Percentiles rank a stretch among this genome's conserved stretches.
These are phyloP conservation scores for apple (Malus domestica) DNA, from an alignment of 306 rosid genomes.

Conservation along the genomic window DNA sequence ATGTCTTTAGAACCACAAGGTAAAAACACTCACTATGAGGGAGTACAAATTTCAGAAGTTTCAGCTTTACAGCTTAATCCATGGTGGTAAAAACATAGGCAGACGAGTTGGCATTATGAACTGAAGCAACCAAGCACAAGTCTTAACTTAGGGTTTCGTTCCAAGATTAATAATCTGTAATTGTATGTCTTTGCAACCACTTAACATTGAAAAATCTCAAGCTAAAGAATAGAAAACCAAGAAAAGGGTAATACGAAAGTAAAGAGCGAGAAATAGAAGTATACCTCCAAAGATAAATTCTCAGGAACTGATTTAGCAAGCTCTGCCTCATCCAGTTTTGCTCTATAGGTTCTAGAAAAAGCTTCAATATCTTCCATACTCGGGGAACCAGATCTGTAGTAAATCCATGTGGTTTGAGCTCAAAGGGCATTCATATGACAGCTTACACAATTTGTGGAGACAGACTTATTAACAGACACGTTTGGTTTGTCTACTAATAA, in stretches of 20 bases:
- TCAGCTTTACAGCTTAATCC: background rate
- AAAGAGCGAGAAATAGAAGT: slow-evolving; percentile 1
- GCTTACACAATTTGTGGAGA: slow-evolving; percentile 6
- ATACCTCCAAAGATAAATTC: slow-evolving; percentile 72
- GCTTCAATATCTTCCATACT: slow-evolving; percentile 79
- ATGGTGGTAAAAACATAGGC: background rate
- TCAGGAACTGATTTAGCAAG: slow-evolving; percentile 73
- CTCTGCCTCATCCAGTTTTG: slow-evolving; percentile 75
- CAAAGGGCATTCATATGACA: slow-evolving; percentile 8
- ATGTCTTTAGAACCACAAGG: slow-evolving; percentile 9
- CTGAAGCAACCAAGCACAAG: background rate
- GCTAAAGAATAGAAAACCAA: background rate
- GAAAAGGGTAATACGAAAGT: background rate
- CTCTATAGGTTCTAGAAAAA: slow-evolving; percentile 61
- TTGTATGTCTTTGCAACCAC: slow-evolving; percentile 3
- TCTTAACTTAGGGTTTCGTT: background rate
- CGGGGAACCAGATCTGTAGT: slow-evolving; percentile 88
- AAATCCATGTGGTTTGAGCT: background rate
- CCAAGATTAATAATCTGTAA: background rate
- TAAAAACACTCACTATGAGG: background rate
- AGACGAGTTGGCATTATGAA: background rate
- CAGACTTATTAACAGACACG: background rate
- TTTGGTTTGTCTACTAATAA: background rate
- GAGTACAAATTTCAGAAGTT: background rate
- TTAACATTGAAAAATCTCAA: background rate